Evolutionary conservation across 1,284 basidiomycete genomes (phyloP), one percentile per base, ranked within the genome.

Genomic region (Pulveroboletus sp.): DNA sequence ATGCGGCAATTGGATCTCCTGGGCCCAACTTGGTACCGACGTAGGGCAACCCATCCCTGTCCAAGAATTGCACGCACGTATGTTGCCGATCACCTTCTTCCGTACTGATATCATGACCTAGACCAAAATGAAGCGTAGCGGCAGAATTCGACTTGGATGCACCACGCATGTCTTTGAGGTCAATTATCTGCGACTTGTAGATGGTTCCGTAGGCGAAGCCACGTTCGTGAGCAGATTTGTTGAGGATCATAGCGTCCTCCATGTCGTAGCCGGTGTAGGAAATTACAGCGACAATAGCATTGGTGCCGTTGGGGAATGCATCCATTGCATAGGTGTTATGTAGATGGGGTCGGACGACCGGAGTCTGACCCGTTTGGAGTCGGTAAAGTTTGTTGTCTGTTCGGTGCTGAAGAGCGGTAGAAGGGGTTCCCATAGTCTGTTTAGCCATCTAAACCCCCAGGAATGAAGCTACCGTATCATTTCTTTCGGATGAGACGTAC

Each of bases 181-280:
- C 96, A 56, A 98, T 81, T 42, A 92, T 92, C 70, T 96, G 88
- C 7, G 93, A 90, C 76, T 99, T 99, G 82, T 98, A 99, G 39
- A 99, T 86, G 1, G 95, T 94, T 24, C 97, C 97, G 71, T 99
- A 98, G 1, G 83, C 95, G 72, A 99, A 99, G 0, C 97, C 97
- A 43, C 97, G 89, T 76, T 99, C 97, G 72, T 99, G 95, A 5
- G 94, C 91, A 5, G 95, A 98, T 78, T 99, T 99, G 78, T 99
- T 99, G 52, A 99, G 78, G 65, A 99, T 99, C 97, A 99, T 99
- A 60, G 97, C 97, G 68, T 99, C 97, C 77, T 99, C 97, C 97
- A 99, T 99, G 74, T 99, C 97, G 76, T 99, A 99, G 8, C 97
- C 97, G 0, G 97, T 99, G 74, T 99, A 99, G 1, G 97, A 99